Evolutionary conservation across 345 rosid species (phyloP), one percentile per base, ranked within the genome.

Genomic region (Eucalyptus microcorys): DNA sequence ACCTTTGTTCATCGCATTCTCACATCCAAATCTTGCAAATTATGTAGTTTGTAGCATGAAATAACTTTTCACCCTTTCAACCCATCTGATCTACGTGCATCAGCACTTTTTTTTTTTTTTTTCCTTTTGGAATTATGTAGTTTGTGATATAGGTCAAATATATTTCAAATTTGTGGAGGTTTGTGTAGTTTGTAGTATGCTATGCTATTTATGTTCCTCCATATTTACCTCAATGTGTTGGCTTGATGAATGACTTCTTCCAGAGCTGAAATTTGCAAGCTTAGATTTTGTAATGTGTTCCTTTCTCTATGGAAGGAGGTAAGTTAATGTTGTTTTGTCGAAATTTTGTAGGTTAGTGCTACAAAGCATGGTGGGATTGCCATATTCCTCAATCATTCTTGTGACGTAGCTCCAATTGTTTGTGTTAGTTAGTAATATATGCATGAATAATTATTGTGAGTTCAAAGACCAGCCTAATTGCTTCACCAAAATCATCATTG

Each of bases 281-380:
- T 57, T 10, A 57, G 4, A 11, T 3, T 57, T 5, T 26, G 14
- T 12, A 26, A 10, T 57, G 64, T 57, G n/a, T 26, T 57, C 2
- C 30, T 26, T 11, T 57, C 50, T 49, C 7, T 40, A 22, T 48
- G 88, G 40, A 49, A 81, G 37, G 7, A 64, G 88, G 53, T 52
- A 64, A 57, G 45, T 84, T 80, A 47, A 21, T 80, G 64, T 61
- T 87, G 59, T 53, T 90, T 68, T 57, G 14, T 84, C 50, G 19
- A 86, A 89, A 49, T 87, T 85, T 37, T 89, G 85, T 88, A 98
- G 99, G 94, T 98, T 91, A 99, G 97, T 93, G 99, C 99, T 86
- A 98, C 99, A 88, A 98, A 97, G 92, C 96, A 97, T 90, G 96
- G 99, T 86, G 99, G 99, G 87, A 93, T 97, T 93, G 99, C 99